phyloP scores from a whole-genome alignment of 2,329 filamentous ascomycete species.

The Fusarium musae region DNA sequence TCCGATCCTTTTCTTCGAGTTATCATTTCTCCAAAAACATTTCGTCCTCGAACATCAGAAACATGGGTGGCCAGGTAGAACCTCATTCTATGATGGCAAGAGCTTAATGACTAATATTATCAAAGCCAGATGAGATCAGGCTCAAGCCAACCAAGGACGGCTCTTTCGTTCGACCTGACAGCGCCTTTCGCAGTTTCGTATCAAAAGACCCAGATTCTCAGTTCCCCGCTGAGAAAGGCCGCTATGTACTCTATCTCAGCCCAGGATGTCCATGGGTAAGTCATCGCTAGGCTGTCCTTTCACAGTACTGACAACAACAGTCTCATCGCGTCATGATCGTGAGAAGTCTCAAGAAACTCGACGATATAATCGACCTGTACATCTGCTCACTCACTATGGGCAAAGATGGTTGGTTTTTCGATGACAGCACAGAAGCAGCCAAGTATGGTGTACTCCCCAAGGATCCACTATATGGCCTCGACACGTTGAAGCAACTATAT shows the following conservation, averaged over 20 bases:
- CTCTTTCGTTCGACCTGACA: constrained; percentile 63
- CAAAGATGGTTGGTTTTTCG: constrained; percentile 65
- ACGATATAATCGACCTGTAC: constrained; percentile 75
- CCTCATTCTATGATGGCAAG: fast-evolving
- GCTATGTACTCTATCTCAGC: constrained; percentile 71
- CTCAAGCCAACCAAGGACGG: constrained; percentile 51
- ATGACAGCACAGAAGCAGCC: constrained; percentile 55
- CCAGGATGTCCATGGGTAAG: constrained; percentile 72
- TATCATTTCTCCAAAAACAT: fast-evolving
- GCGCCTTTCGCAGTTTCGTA: constrained; percentile 66
- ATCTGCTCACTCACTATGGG: constrained; percentile 74
- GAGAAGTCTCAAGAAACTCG: constrained; percentile 77
- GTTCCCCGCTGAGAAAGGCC: constrained; percentile 68
- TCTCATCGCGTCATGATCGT: constrained; percentile 80
- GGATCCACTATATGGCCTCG: constrained; percentile 73
- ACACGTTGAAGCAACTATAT: constrained; percentile 76
- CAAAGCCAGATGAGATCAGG: constrained; percentile 6
- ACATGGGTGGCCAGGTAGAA: constrained; percentile 5
- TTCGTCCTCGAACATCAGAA: fast-evolving
- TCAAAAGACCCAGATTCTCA: constrained; percentile 61
- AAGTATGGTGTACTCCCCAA: constrained; percentile 51
- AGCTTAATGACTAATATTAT: not conserved
- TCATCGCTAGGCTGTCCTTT: fast-evolving
- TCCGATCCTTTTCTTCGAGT: no score
- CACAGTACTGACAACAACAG: constrained; percentile 45